Percentiles rank a stretch among this genome's conserved stretches.
Conservation (phyloP, 2,329 filamentous ascomycete genomes). For the Calcarisporium arbuscula region DNA sequence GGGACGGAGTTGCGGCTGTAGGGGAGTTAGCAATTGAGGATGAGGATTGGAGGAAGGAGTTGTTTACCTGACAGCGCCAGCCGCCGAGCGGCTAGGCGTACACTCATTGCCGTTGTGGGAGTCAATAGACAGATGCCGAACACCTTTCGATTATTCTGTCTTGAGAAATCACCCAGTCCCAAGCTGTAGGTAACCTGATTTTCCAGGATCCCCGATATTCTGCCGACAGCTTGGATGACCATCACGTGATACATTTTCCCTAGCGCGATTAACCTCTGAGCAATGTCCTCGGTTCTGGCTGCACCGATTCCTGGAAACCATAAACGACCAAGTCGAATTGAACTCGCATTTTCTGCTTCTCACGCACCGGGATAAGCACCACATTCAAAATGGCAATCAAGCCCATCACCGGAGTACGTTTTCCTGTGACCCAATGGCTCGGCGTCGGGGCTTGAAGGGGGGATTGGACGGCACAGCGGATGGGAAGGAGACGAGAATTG, state of each 20-base stretch:
- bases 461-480: not conserved
- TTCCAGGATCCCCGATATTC: constrained; percentile 13
- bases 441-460: not conserved
- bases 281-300: constrained; percentile 19
- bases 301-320: constrained; percentile 16
- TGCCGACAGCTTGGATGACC: constrained; percentile 9
- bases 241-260: constrained; percentile 13
- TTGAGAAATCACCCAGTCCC: too few species aligned
- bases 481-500: constrained; percentile 9
- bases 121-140: too few species aligned
- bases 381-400: constrained; percentile 45
- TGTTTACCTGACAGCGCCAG: constrained; percentile 51
- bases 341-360: constrained; percentile 15
- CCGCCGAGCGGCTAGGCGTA: constrained; percentile 57
- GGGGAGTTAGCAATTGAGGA: constrained; percentile 8
- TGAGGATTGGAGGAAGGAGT: not conserved
- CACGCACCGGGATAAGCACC: constrained; percentile 16
- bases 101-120: constrained; percentile 57
- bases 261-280: constrained; percentile 31
- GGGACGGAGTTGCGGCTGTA: constrained; percentile 16
- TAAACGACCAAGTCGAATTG: constrained; percentile 13
- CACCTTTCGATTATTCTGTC: too few species aligned
- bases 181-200: too few species aligned
- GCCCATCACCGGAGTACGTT: constrained; percentile 55
- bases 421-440: constrained; percentile 24